phyloP scores from a whole-genome alignment of 371 early-diverging fungal species.

The Cokeromyces recurvatus region DNA sequence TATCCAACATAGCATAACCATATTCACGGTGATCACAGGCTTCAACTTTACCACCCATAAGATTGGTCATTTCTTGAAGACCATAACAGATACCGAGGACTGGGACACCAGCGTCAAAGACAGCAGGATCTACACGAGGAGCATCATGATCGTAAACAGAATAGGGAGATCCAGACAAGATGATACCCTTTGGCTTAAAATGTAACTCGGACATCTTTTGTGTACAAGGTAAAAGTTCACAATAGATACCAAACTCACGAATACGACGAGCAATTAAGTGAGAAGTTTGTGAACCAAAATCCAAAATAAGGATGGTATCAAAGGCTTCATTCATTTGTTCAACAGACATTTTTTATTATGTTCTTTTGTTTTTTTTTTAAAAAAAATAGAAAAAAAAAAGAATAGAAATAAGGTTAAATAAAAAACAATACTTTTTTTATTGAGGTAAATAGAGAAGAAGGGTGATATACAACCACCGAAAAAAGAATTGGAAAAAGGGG shows the following conservation, averaged over 20 bases:
- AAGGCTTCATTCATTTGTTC: slow-evolving; percentile 69
- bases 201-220: slow-evolving; percentile 87
- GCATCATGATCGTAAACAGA: slow-evolving; percentile 93
- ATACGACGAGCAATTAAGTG: slow-evolving; percentile 96
- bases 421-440: no score
- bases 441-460: no score
- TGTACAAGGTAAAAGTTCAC: slow-evolving; percentile 96
- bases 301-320: slow-evolving; percentile 96
- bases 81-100: slow-evolving; percentile 98
- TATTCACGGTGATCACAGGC: slow-evolving; percentile 92
- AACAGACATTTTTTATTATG: slow-evolving; percentile 14
- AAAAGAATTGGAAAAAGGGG: no score
- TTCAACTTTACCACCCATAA: slow-evolving; percentile 84
- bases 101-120: slow-evolving; percentile 88
- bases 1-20: slow-evolving; percentile 81
- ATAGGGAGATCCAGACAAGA: slow-evolving; percentile 95
- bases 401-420: no score
- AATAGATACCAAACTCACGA: slow-evolving; percentile 96
- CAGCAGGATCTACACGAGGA: slow-evolving; percentile 90
- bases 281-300: slow-evolving; percentile 98
- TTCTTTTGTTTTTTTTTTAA: no score
- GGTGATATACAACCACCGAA: no score
- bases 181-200: slow-evolving; percentile 95
- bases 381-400: no score
- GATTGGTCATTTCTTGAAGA: slow-evolving; percentile 89